Conservation (phyloP, 225 moss, liverwort and hornwort genomes). For the Polytrichum formosum region DNA sequence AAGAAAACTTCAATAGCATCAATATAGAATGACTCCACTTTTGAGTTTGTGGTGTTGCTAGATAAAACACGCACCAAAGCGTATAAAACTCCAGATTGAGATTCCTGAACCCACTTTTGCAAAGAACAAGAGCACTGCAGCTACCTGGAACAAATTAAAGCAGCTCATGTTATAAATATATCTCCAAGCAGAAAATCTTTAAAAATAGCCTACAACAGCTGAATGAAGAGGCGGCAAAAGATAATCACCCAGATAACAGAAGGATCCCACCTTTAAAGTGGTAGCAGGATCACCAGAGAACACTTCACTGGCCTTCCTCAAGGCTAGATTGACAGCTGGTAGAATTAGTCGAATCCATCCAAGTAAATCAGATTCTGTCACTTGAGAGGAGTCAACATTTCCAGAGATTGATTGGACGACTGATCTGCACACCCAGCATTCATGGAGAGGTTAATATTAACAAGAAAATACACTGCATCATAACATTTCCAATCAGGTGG, state of each 20-base stretch:
- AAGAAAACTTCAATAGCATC: background rate
- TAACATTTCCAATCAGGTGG: too few species aligned
- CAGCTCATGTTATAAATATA: too few species aligned
- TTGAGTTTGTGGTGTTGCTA: too few species aligned
- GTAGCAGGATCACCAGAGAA: slow-evolving; percentile 92
- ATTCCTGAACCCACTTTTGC: slow-evolving; percentile 76
- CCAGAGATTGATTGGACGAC: slow-evolving; percentile 20
- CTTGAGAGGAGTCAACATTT: slow-evolving; percentile 25
- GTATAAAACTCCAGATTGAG: slow-evolving; percentile 83
- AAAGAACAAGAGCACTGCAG: slow-evolving; percentile 77
- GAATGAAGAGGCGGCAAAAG: background rate
- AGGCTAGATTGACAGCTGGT: slow-evolving; percentile 72
- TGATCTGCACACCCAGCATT: slow-evolving; percentile 21
- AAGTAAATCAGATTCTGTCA: slow-evolving; percentile 73
- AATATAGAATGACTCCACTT: too few species aligned
- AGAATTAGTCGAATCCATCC: slow-evolving; percentile 55
- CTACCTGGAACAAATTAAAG: slow-evolving; percentile 54
- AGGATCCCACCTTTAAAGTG: slow-evolving; percentile 68
- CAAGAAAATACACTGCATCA: too few species aligned
- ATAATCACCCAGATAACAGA: background rate
- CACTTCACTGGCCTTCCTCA: slow-evolving; percentile 65
- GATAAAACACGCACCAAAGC: slow-evolving; percentile 48
- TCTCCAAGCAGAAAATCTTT: too few species aligned
- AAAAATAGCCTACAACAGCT: too few species aligned
- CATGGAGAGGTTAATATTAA: too few species aligned